phyloP scores from a whole-genome alignment of 2,329 filamentous ascomycete species.

The Monosporascus sp. region DNA sequence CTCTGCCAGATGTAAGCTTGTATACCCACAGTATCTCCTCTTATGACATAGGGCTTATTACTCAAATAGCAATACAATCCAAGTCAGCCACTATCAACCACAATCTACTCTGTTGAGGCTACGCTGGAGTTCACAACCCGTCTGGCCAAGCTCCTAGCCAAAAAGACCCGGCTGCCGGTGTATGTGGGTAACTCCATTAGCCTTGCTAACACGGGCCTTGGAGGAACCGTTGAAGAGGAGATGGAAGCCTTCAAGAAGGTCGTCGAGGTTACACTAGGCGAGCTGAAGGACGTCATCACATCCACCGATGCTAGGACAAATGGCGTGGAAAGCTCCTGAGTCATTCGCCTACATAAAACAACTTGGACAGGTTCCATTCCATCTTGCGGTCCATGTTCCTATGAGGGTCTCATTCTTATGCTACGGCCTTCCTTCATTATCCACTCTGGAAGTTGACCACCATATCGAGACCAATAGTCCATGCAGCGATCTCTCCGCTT shows the following conservation, averaged over 20 bases:
- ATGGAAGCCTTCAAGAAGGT: slow-evolving; percentile 80
- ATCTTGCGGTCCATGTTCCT: no score
- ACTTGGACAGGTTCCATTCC: background rate
- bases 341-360: background rate
- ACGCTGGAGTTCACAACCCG: slow-evolving; percentile 85
- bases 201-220: slow-evolving; percentile 67
- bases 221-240: slow-evolving; percentile 85
- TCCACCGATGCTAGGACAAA: slow-evolving; percentile 14
- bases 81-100: slow-evolving; percentile 66
- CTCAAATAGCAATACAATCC: slow-evolving; percentile 43
- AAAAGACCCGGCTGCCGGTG: slow-evolving; percentile 66
- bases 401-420: background rate
- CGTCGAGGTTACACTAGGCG: slow-evolving; percentile 61
- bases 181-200: slow-evolving; percentile 89
- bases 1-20: slow-evolving; percentile 73
- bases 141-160: slow-evolving; percentile 77
- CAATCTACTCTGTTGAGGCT: slow-evolving; percentile 69
- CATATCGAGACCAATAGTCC: background rate
- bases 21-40: background rate
- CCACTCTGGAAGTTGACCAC: background rate
- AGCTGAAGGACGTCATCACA: slow-evolving; percentile 37
- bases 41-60: background rate
- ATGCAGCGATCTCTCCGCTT: background rate
- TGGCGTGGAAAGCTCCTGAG: slow-evolving; percentile 13
- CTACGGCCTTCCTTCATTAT: background rate